phyloP scores from a whole-genome alignment of 768 basidiomycete genomes.

The Tylopilus sp. region DNA sequence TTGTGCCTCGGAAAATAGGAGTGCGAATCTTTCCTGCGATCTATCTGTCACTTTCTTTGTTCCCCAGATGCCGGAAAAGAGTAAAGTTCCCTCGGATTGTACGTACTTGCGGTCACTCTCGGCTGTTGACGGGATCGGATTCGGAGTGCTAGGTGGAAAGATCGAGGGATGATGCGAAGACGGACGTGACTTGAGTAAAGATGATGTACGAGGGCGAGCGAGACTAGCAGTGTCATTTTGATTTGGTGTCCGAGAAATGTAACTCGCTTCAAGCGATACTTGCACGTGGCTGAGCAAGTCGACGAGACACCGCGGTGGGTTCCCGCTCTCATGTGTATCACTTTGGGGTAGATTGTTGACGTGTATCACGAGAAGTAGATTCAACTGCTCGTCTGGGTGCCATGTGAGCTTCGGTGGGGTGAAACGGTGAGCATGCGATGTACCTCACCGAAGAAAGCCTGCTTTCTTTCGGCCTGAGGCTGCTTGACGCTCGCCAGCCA shows the following conservation, averaged over 20 bases:
- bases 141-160: conserved; percentile 79
- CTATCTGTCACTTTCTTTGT: conserved; percentile 42
- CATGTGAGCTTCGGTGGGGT: conserved; percentile 15
- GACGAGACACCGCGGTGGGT: conserved; percentile 42
- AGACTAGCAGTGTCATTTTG: conserved; percentile 37
- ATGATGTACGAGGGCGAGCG: conserved; percentile 55
- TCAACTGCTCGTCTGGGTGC: conserved; percentile 53
- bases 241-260: conserved; percentile 52
- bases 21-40: conserved; percentile 54
- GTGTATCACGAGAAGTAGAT: conserved; percentile 43
- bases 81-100: conserved; percentile 69
- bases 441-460: conserved; percentile 73
- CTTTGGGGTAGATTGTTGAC: conserved; percentile 34
- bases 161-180: conserved; percentile 55
- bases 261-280: conserved; percentile 77
- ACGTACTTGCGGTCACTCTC: conserved; percentile 76
- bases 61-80: conserved; percentile 76
- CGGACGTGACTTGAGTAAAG: conserved; percentile 36
- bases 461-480: conserved; percentile 48
- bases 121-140: conserved; percentile 72
- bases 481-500: conserved; percentile 53
- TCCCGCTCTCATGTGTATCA: conserved; percentile 14
- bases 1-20: conserved; percentile 62
- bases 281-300: conserved; percentile 67
- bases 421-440: conserved; percentile 10